Base-by-base conservation (phyloP, 768 basidiomycete species). In the Lactarius hengduanensis region DNA sequence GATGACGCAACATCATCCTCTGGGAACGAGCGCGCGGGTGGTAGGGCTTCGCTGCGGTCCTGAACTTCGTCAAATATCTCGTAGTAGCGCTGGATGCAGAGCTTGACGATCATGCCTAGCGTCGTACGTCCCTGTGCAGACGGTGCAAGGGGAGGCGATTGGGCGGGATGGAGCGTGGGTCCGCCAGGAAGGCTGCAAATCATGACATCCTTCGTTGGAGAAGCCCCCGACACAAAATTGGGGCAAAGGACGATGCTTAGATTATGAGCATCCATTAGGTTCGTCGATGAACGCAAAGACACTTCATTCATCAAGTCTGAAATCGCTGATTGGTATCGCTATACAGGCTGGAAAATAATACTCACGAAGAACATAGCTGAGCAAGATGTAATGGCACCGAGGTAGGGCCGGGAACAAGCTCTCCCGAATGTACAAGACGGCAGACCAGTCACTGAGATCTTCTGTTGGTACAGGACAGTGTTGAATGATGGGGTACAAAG, bases 191-290 rank as follows among this genome's bases (percentile, higher is more conserved):
- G 80, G 18, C 80, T 77, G 71, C 89, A 92, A 82, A 94, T 88
- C 80, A 82, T 78, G 59, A 92, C 88, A 72, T 94, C 92, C 34
- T 82, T 83, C 61, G 85, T 76, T 18, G 88, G 86, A 70, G 84
- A 92, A 7, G 85, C 74, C 66, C 91, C 79, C 65, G 86, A 86
- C 64, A 93, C 83, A 57, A 94, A 84, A 71, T 94, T 95, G 8
- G 93, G 93, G 63, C 82, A 84, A 41, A 94, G 77, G 16, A 93
- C 91, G 63, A 94, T 80, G 13, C 92, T 82, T 50, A 94, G 86
- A 72, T 95, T 95, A 68, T 87, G 82, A 13, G 91, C 89, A 71
- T 90, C 88, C 93, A 95, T 95, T 41, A 83, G 80, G 72, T 94
- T 94, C 7, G 78, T 79, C 2, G 81, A 78, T 2, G 90, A 80